Base-by-base conservation (phyloP, 192 early-diverging fungal genomes). In the Haplosporangium gracile region DNA sequence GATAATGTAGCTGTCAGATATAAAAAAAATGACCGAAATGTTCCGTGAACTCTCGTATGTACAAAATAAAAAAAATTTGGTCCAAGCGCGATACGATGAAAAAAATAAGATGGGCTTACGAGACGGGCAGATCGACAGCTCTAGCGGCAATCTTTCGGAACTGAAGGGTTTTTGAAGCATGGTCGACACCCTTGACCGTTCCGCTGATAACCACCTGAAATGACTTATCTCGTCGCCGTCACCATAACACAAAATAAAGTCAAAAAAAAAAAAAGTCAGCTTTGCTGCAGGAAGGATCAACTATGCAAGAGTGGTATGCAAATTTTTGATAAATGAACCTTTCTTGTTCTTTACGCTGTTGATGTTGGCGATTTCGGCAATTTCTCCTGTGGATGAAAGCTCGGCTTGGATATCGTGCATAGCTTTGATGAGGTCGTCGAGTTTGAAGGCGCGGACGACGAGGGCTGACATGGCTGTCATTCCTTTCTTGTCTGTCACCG, bases 161-260 rank as follows among this genome's bases (percentile, higher is more conserved):
- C 86, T 98, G 98, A 36, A 99, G 91, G 45, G 94, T 86, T 16
- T 92, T 90, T 68, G 95, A 94, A n/a, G 98, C 97, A 70, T 93
- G 89, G 53, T 97, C 97, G 29, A 99, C 97, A 2, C 96, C 98
- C 45, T 90, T 82, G 11, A 89, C 89, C 15, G 97, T 98, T 40
- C 98, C 98, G 77, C 96, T 97, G 72, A 99, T 93, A 9, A 99
- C 97, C 4, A 97, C 92, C 89, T 98, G 94, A 82, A 91, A 93
- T 70, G 94, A 92, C 79, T 93, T 90, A 2, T 55, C 60, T 45
- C 39, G 36, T 51, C 49, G 63, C 24, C 22, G 6, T 38, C 13
- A 45, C 13, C 47, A 49, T 16, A 5, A 5, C n/a, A 57, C 60
- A 65, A 29, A 65, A 16, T 18, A 51, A 32, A 32, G 32, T 10